Evolutionary conservation across 164 flowering plant genomes (phyloP), one percentile per base, ranked within the genome.

Genomic region (Berberis vulgaris): DNA sequence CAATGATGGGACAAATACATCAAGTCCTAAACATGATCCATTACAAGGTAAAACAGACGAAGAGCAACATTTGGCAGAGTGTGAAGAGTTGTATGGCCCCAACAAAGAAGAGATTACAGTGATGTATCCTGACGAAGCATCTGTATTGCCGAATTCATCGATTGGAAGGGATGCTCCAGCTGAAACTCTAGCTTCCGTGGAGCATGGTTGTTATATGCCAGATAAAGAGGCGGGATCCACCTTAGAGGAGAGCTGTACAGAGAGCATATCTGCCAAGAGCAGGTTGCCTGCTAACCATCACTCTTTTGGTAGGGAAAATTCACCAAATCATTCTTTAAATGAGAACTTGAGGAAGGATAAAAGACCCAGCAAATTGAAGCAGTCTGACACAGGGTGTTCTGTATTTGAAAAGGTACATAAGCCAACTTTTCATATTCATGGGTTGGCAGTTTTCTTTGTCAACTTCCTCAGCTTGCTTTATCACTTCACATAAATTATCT

Each of bases 81-180:
- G 85, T 78, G 94, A 87, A 79, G 97, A 85, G 69, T 64, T 86
- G 65, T 86, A 91, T 76, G 94, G 92, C 57, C 93, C 88, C 2
- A 94, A 89, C 41, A 84, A 77, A 75, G 89, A 82, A 70, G 88
- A 83, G 4, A 57, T 82, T 40, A 61, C 74, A 39, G 59, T 66
- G 56, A 76, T 69, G 67, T 71, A 72, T 74, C 78, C 75, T 1
- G 77, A 55, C 56, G 56, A 42, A 39, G 69, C 46, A 63, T 55
- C 74, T 12, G 55, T 50, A 41, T 65, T 70, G 54, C 64, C 49
- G 4, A 45, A 26, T 74, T 70, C 69, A 49, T 60, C 41, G 43
- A 44, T n/a, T 49, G 72, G 57, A 39, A 49, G 64, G 4, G 71
- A 64, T 58, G 68, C 64, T 67, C 41, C 41, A 11, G 52, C 72